A percentile compares a stretch with the other conserved stretches of the same genome.
Conservation (phyloP, 192 early-diverging fungal species). For the Dissophora globulifera region DNA sequence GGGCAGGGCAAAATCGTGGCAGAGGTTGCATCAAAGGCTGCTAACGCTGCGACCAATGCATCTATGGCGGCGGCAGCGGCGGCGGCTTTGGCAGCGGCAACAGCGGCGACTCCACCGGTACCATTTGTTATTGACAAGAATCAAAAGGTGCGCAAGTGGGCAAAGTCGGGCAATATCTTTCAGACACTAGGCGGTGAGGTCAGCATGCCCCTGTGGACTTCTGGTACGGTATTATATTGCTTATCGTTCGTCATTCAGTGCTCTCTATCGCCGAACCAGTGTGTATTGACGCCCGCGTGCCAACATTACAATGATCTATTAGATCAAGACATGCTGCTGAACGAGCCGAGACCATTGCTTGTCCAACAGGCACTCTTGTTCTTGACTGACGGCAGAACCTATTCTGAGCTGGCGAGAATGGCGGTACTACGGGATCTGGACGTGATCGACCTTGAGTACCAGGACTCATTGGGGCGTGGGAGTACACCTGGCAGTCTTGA, state of each 20-base stretch:
- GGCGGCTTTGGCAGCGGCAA: too few relatives aligned
- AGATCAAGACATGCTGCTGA: slow-evolving; percentile 50
- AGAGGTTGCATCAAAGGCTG: not conserved
- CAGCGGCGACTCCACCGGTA: slow-evolving; percentile 1
- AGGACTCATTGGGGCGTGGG: slow-evolving; percentile 35
- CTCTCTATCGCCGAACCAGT: too few relatives aligned
- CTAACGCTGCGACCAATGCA: too few relatives aligned
- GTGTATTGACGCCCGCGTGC: too few relatives aligned
- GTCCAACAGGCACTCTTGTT: slow-evolving; percentile 13
- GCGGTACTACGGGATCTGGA: slow-evolving; percentile 34
- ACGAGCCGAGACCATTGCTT: slow-evolving; percentile 29
- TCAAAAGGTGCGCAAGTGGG: slow-evolving; percentile 46
- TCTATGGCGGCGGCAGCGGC: too few relatives aligned
- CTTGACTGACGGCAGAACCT: slow-evolving; percentile 5
- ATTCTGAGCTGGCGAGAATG: slow-evolving; percentile 27
- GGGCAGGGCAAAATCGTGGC: slow-evolving; percentile 6
- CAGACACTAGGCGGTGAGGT: slow-evolving; percentile 40
- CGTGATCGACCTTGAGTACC: not conserved
- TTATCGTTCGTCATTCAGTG: too few relatives aligned
- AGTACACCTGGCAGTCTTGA: slow-evolving; percentile 38
- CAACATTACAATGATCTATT: not conserved
- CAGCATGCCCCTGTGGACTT: slow-evolving; percentile 36
- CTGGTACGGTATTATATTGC: slow-evolving; percentile 10
- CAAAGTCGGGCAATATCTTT: slow-evolving; percentile 7
- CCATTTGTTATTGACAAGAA: slow-evolving; percentile 41